These are phyloP conservation scores for Chrysanthemum lavandulifolium DNA, from an alignment of 129 eudicot genomes.

Conservation along the genomic window DNA sequence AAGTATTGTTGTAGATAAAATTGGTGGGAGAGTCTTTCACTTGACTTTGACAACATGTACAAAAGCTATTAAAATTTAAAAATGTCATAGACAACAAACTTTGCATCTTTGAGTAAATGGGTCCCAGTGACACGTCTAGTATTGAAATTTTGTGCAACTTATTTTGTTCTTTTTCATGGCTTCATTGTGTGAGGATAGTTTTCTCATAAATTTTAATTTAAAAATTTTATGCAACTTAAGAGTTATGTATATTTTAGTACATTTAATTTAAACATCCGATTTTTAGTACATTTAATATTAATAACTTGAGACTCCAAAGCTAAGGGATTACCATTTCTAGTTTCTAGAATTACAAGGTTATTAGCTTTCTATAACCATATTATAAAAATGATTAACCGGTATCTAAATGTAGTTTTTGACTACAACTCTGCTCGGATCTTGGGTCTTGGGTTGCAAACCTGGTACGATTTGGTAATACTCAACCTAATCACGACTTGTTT, in stretches of 20 bases:
- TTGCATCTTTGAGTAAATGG: constrained; percentile 15
- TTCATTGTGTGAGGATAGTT: constrained; percentile 2
- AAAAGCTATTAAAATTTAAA: too few species aligned
- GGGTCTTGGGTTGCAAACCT: too few species aligned
- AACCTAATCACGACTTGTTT: too few species aligned
- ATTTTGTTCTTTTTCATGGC: constrained; percentile 18
- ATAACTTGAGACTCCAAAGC: constrained; percentile 9
- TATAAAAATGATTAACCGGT: too few species aligned
- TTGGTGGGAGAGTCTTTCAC: constrained; percentile 18
- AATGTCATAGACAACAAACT: too few species aligned
- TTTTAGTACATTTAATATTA: too few species aligned
- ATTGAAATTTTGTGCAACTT: constrained; percentile 23
- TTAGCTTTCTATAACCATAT: not conserved
- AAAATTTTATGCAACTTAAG: too few species aligned
- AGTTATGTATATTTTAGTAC: not conserved
- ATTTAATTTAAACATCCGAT: too few species aligned
- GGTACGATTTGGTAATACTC: too few species aligned
- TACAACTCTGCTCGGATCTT: too few species aligned
- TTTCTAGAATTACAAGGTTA: constrained; percentile 11
- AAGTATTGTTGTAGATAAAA: constrained; percentile 5
- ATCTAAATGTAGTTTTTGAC: too few species aligned
- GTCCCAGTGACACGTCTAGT: constrained; percentile 33
- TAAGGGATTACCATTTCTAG: not conserved
- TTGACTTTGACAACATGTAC: constrained; percentile 40
- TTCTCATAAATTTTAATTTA: too few species aligned